phyloP scores from a whole-genome alignment of 192 early-diverging fungal species.

The Coemansia reversa region DNA sequence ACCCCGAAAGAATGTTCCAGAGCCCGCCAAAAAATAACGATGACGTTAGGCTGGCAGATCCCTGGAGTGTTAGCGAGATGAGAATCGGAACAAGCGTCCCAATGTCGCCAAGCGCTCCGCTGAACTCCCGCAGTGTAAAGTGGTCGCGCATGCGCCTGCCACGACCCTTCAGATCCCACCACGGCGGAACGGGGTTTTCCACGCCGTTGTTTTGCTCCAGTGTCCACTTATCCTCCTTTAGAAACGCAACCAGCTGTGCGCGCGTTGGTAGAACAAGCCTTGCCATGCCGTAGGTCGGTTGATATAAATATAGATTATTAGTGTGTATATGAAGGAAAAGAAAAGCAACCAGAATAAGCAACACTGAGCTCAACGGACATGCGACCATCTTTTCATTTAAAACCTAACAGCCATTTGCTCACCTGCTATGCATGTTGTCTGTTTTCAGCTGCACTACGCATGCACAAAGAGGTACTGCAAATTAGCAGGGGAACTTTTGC shows the following conservation, averaged over 20 bases:
- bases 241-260: conserved; percentile 29
- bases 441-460: too few species aligned
- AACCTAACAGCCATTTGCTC: too few species aligned
- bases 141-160: conserved; percentile 44
- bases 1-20: conserved; percentile 81
- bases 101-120: conserved; percentile 71
- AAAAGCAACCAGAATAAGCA: too few species aligned
- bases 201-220: background rate
- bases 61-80: conserved; percentile 69
- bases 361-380: too few species aligned
- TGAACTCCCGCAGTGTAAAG: conserved; percentile 55
- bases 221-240: conserved; percentile 43
- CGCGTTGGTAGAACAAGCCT: conserved; percentile 36
- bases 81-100: conserved; percentile 87
- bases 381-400: too few species aligned
- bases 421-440: too few species aligned
- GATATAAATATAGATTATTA: background rate
- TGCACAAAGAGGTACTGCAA: too few species aligned
- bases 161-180: conserved; percentile 44
- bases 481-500: too few species aligned
- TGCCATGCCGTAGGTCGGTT: background rate
- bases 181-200: conserved; percentile 41
- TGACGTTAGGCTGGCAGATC: conserved; percentile 72
- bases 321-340: background rate
- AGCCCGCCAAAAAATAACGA: conserved; percentile 85